Conservation (phyloP, 2,329 filamentous ascomycete species). For the Fusarium sp. region DNA sequence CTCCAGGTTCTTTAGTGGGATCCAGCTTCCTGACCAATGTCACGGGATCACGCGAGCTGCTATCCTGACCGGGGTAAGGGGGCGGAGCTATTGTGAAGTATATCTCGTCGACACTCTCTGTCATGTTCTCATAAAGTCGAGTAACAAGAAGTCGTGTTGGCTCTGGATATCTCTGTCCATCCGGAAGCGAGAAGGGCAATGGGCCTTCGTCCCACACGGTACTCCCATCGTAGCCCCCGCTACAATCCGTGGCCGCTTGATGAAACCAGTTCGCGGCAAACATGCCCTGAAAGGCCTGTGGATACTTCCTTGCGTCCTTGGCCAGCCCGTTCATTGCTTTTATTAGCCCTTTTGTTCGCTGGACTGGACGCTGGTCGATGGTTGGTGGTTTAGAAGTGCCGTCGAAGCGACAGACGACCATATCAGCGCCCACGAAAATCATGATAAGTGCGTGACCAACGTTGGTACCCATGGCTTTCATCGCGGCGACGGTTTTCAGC, state of each 20-base stretch:
- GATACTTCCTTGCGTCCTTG: neutral
- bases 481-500: neutral
- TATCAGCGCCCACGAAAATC: neutral
- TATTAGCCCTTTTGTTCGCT: too few species aligned
- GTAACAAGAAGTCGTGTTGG: neutral
- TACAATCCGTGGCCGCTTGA: neutral
- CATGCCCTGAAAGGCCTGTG: neutral
- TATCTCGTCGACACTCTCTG: neutral
- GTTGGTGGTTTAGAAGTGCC: neutral
- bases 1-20: neutral
- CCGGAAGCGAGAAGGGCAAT: neutral
- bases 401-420: neutral
- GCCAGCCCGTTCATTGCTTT: neutral
- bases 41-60: neutral
- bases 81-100: neutral
- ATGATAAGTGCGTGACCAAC: neutral
- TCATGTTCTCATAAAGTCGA: neutral
- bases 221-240: neutral
- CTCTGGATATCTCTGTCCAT: neutral
- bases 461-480: neutral
- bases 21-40: neutral
- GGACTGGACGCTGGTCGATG: neutral
- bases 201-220: slow-evolving; percentile 7
- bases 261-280: neutral
- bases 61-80: neutral